Evolutionary conservation across 495 filamentous ascomycete species (phyloP).

Genomic region (Parmelia sp.): DNA sequence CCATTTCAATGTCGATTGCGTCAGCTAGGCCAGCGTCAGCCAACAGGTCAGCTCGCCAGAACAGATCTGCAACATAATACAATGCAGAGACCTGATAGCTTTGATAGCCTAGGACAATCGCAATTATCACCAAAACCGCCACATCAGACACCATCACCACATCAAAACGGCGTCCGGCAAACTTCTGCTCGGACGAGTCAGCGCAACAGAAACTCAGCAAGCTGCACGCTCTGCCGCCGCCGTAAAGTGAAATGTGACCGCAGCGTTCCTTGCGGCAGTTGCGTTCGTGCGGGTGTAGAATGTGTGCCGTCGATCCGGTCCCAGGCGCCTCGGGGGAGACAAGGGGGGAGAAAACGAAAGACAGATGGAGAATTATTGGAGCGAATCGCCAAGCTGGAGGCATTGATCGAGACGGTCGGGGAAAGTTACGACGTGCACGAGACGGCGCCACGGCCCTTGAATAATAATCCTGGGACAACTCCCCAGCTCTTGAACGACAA

Average conservation of each 20-base stretch:
- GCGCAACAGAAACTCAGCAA: background rate
- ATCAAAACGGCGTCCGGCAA: no score
- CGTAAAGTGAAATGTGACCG: constrained; percentile 15
- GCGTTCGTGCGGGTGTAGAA: background rate
- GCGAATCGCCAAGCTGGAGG: constrained; percentile 12
- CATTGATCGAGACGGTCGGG: constrained; percentile 1
- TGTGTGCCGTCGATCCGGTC: constrained; percentile 9
- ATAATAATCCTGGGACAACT: background rate
- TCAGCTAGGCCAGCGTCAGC: no score
- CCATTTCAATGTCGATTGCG: no score
- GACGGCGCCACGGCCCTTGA: background rate
- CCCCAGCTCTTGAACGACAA: no score
- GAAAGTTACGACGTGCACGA: background rate
- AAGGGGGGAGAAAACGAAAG: constrained; percentile 11
- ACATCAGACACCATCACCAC: no score
- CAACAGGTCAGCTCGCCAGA: no score
- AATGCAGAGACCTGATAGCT: no score
- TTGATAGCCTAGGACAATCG: no score
- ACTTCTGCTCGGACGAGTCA: no score
- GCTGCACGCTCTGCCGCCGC: constrained; percentile 15
- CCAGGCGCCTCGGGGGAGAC: constrained; percentile 1
- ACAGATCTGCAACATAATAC: no score
- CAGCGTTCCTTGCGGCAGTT: background rate
- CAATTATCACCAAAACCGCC: no score
- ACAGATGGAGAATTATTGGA: constrained; percentile 8